Percentiles rank a stretch among this genome's conserved stretches.
These are phyloP conservation scores for Melastoma malabathricum DNA, from an alignment of 345 rosid genomes.

Conservation along the genomic window DNA sequence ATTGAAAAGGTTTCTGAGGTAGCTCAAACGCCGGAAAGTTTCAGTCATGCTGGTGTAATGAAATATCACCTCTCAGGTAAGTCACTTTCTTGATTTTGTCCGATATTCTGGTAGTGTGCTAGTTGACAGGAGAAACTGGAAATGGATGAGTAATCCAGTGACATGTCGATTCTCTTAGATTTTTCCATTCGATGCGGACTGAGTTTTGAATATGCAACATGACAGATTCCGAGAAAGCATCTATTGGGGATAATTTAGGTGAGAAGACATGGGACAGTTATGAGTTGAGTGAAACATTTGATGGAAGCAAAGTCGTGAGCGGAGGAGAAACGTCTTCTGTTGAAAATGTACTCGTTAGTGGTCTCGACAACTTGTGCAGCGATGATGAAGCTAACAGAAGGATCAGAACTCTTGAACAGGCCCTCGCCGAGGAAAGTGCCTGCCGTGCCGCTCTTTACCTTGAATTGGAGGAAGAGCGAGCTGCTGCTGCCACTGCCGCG, in stretches of 20 bases:
- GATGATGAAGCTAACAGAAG: slow-evolving; percentile 13
- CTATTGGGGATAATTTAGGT: slow-evolving; percentile 8
- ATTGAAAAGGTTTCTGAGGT: slow-evolving; percentile 13
- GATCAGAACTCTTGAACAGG: slow-evolving; percentile 34
- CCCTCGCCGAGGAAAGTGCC: slow-evolving; percentile 41
- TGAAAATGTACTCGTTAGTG: slow-evolving; percentile 7
- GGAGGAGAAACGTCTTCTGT: slow-evolving; percentile 12
- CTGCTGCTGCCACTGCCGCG: slow-evolving; percentile 68
- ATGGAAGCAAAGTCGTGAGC: slow-evolving; percentile 10
- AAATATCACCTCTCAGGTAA: slow-evolving; percentile 27
- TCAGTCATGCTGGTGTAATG: slow-evolving; percentile 12
- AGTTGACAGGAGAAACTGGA: too few relatives aligned
- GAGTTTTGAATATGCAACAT: slow-evolving; percentile 5
- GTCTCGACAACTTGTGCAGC: slow-evolving; percentile 7
- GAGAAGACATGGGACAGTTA: slow-evolving; percentile 14
- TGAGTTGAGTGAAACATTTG: slow-evolving; percentile 15
- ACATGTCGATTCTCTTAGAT: neutral
- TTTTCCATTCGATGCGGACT: slow-evolving; percentile 1
- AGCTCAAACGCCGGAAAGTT: slow-evolving; percentile 16
- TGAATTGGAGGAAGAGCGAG: slow-evolving; percentile 78
- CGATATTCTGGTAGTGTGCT: too few relatives aligned
- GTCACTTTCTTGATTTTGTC: slow-evolving; percentile 6
- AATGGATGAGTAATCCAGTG: too few relatives aligned
- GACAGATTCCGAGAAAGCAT: slow-evolving; percentile 20
- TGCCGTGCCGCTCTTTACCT: slow-evolving; percentile 28